Evolutionary conservation across 179 eudicot species (phyloP), one percentile per base, ranked within the genome.

Genomic region (Pouteria campechiana): DNA sequence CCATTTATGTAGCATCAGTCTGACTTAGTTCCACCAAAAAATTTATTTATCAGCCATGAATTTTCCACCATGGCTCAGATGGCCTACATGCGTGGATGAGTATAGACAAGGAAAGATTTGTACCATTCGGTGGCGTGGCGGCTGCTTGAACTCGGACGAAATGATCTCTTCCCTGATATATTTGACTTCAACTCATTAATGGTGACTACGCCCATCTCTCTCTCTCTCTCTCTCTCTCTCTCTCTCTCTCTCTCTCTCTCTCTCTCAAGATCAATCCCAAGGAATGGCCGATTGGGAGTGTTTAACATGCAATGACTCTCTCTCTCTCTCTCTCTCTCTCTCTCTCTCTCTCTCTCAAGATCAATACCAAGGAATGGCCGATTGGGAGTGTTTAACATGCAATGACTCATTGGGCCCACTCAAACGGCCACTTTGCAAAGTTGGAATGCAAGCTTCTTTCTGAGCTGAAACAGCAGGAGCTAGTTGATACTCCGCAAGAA

Each of bases 51-150:
- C 58, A 36, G 35, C 40, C 38, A 48, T 50, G 25, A 13, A 48
- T 50, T 43, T 32, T 11, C 41, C 35, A 41, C 32, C 53, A 48
- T n/a, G n/a, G n/a, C n/a, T n/a, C n/a, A 4, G 21, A 23, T 37
- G 4, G 34, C 48, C 18, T 2, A 47, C 61, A 48, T 43, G 56
- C 54, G 60, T 61, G 41, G 63, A 42, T 56, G 39, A 29, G 42
- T 46, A 18, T 63, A 61, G 54, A 61, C 46, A 32, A 32, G 52
- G 64, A 38, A 62, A 45, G 46, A n/a, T 5, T 4, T 10, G 19
- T 64, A 64, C 69, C 74, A 68, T 44, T 63, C 69, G 58, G 53
- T 48, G 7, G 53, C 32, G 32, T 56, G 69, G 25, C 55, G 48
- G 4, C 61, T 17, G 10, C 46, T 68, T 0, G 69, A 63, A 48